Percentiles rank a stretch among this genome's conserved stretches.
phyloP scores from a whole-genome alignment of 2,329 filamentous ascomycete species.

The Trematosphaeria pertusa region DNA sequence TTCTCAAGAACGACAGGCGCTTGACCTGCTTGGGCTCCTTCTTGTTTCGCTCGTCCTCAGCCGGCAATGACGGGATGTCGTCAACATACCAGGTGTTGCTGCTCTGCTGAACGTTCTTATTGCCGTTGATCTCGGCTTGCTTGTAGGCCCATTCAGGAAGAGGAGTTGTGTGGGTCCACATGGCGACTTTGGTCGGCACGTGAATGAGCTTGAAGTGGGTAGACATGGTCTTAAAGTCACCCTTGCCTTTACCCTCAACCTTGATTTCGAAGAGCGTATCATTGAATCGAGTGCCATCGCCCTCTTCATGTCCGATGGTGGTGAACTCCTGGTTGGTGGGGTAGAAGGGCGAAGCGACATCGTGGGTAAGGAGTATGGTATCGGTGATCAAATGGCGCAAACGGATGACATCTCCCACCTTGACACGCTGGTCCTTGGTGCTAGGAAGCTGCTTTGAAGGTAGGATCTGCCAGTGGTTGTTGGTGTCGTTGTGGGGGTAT shows the following conservation, averaged over 20 bases:
- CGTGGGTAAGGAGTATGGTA: conserved; percentile 86
- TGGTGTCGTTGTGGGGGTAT: conserved; percentile 97
- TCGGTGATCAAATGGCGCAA: conserved; percentile 88
- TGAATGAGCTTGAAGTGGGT: conserved; percentile 97
- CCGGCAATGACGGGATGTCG: conserved; percentile 80
- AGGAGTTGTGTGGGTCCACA: conserved; percentile 97
- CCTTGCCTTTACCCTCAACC: conserved; percentile 81
- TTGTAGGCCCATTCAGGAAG: conserved; percentile 98
- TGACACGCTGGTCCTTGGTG: conserved; percentile 69
- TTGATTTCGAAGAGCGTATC: conserved; percentile 94
- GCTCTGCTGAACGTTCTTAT: conserved; percentile 89
- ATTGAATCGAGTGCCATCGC: conserved; percentile 75
- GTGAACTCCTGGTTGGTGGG: conserved; percentile 99
- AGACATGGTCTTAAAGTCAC: conserved; percentile 88
- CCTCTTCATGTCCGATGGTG: conserved; percentile 75
- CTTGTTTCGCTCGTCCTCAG: conserved; percentile 73
- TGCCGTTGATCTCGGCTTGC: conserved; percentile 98
- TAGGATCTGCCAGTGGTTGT: conserved; percentile 97
- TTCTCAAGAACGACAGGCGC: conserved; percentile 83
- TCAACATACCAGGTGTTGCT: conserved; percentile 97
- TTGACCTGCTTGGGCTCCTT: conserved; percentile 83
- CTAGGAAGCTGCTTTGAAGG: conserved; percentile 64
- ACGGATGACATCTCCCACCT: conserved; percentile 84
- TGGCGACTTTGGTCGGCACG: conserved; percentile 91
- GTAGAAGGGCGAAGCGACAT: conserved; percentile 94